Evolutionary conservation across 2,329 filamentous ascomycete genomes (phyloP).

Genomic region (Colletotrichum spinosum): DNA sequence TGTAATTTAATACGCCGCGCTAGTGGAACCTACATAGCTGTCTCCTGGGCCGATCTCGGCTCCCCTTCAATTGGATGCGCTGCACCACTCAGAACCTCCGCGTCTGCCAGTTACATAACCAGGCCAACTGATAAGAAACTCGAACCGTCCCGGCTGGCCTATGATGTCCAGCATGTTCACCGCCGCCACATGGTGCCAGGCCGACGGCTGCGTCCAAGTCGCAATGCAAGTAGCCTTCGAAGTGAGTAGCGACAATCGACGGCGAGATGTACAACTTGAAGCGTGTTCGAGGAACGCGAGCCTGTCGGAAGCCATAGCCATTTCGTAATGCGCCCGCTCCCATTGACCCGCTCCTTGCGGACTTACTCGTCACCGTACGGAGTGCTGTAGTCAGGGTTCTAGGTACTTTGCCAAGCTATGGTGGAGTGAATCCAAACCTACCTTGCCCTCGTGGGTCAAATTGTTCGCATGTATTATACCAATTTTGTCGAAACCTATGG

Average conservation of each 20-base stretch:
- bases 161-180: constrained; percentile 8
- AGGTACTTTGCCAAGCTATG: constrained; percentile 30
- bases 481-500: no score
- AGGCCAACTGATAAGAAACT: constrained; percentile 36
- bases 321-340: constrained; percentile 32
- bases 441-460: not conserved
- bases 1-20: constrained; percentile 25
- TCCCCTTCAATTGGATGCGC: constrained; percentile 19
- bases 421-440: constrained; percentile 28
- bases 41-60: constrained; percentile 38
- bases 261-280: not conserved
- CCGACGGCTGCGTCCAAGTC: constrained; percentile 4
- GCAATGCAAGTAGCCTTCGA: not conserved
- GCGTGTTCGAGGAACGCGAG: not conserved
- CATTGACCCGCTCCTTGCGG: constrained; percentile 9
- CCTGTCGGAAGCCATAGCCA: constrained; percentile 7
- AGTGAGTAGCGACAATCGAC: constrained; percentile 10
- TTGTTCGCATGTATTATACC: no score
- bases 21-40: constrained; percentile 31
- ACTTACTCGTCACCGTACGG: constrained; percentile 32
- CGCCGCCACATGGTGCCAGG: constrained; percentile 19
- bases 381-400: constrained; percentile 26
- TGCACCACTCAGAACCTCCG: constrained; percentile 20
- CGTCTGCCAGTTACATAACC: constrained; percentile 37
- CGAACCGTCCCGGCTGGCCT: constrained; percentile 14